These are phyloP conservation scores for Colletotrichum lini DNA, from an alignment of 2,329 filamentous ascomycete species.

Conservation along the genomic window DNA sequence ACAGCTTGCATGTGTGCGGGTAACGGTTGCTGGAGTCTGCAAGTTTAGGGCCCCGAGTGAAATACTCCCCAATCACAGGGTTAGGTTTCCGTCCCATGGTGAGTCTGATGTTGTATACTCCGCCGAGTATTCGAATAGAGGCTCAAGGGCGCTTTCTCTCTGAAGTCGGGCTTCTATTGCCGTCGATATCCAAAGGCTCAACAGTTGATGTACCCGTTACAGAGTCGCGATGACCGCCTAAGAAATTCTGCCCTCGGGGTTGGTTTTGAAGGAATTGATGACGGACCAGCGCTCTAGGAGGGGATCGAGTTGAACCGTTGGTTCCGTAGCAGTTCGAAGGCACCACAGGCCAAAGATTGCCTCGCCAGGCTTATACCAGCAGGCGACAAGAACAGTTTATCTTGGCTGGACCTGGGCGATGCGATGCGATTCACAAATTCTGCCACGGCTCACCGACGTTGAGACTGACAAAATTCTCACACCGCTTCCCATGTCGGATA, in stretches of 20 bases:
- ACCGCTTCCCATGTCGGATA: conserved; percentile 49
- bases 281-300: conserved; percentile 21
- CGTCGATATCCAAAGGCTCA: conserved; percentile 24
- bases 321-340: neutral
- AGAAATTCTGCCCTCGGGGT: conserved; percentile 38
- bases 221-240: conserved; percentile 38
- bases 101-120: conserved; percentile 25
- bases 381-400: conserved; percentile 25
- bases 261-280: conserved; percentile 30
- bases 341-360: conserved; percentile 33
- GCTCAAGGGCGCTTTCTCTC: neutral
- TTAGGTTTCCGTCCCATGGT: conserved; percentile 88
- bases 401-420: conserved; percentile 26
- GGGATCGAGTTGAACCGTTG: neutral
- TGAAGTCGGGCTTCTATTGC: neutral
- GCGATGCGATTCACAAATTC: conserved; percentile 50
- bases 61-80: conserved; percentile 88
- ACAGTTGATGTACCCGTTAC: conserved; percentile 20
- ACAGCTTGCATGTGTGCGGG: conserved; percentile 89
- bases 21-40: conserved; percentile 93
- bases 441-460: conserved; percentile 56
- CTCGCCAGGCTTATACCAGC: conserved; percentile 31
- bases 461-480: conserved; percentile 54
- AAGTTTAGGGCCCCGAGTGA: conserved; percentile 87
- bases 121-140: neutral